These are phyloP conservation scores for Candida albicans DNA, from an alignment of 1,139 yeast species.

Conservation along the genomic window DNA sequence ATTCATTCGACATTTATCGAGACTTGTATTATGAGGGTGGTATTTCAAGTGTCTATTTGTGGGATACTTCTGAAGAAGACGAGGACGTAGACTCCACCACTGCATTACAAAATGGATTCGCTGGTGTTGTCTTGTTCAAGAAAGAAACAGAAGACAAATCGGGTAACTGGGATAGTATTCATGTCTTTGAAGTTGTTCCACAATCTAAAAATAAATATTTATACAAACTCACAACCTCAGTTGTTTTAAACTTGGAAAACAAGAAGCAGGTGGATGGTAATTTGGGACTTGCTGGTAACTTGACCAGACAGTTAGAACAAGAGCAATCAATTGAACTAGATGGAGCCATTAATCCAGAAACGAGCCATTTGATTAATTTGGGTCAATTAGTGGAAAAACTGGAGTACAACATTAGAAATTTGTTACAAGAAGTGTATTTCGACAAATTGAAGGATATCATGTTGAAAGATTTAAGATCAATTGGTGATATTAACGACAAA, in stretches of 20 bases:
- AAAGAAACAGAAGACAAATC: slow-evolving; percentile 55
- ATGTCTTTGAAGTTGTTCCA: slow-evolving; percentile 77
- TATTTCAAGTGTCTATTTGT: slow-evolving; percentile 82
- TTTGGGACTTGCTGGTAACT: slow-evolving; percentile 72
- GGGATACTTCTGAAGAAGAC: slow-evolving; percentile 71
- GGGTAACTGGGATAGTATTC: slow-evolving; percentile 90
- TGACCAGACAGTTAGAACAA: slow-evolving; percentile 77
- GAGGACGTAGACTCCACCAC: slow-evolving; percentile 21
- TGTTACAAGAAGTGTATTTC: slow-evolving; percentile 90
- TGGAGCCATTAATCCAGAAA: slow-evolving; percentile 41
- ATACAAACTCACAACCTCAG: slow-evolving; percentile 84
- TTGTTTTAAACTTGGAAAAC: slow-evolving; percentile 66
- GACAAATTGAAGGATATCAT: slow-evolving; percentile 90
- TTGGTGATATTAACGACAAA: slow-evolving; percentile 41
- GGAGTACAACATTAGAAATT: slow-evolving; percentile 82
- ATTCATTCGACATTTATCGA: slow-evolving; percentile 88
- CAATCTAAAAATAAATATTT: slow-evolving; percentile 46
- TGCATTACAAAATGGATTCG: slow-evolving; percentile 55
- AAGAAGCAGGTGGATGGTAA: slow-evolving; percentile 14
- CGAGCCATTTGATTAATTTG: slow-evolving; percentile 77
- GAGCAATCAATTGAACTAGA: slow-evolving; percentile 41
- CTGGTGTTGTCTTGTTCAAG: slow-evolving; percentile 88
- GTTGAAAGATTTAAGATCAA: slow-evolving; percentile 62
- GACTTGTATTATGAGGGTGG: slow-evolving; percentile 93
- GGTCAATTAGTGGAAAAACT: slow-evolving; percentile 87